Evolutionary conservation across 83 land plant species (phyloP), one percentile per base, ranked within the genome.

Genomic region (Larix sibirica): DNA sequence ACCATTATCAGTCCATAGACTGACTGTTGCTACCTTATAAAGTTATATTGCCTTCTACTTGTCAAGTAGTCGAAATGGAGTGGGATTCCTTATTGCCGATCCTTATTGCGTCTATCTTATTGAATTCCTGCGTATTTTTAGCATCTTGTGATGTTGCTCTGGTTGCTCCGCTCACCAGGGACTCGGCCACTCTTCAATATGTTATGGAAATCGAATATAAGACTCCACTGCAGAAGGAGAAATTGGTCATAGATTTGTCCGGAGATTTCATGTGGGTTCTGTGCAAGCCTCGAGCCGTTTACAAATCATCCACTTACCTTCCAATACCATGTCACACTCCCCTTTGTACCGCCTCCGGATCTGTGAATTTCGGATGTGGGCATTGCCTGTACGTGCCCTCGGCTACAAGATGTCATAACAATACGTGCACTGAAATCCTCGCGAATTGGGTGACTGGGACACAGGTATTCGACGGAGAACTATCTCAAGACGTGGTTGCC

Each of bases 171-270:
- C 87, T 93, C 54, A 16, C 85, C 62, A 89, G 87, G 77, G 91
- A 93, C 80, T 54, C 87, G 42, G 28, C 90, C 17, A 85, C 91
- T 6, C 90, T 91, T 82, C 17, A 83, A 1, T 80, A 84, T 23
- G 14, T 2, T 6, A 12, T 93, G 60, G 24, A 76, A 62, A 85
- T 82, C 56, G 56, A 50, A 50, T 50, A 50, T 12, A 36, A 31
- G 86, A 3, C 87, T 88, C 16, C 85, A 89, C 20, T 83, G 82
- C n/a, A 85, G 75, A 24, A 62, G 33, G 82, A 84, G 0, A 82
- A 82, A 16, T 79, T 90, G 83, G 61, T 67, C 16, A 66, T 88
- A n/a, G 88, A 91, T 75, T 84, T 91, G 60, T 89, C 87, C 18
- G 83, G 83, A 26, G 65, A 42, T 0, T 58, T 67, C 80, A 71